Evolutionary conservation across 345 rosid species (phyloP).

Genomic region (Eucalyptus leucophloia): DNA sequence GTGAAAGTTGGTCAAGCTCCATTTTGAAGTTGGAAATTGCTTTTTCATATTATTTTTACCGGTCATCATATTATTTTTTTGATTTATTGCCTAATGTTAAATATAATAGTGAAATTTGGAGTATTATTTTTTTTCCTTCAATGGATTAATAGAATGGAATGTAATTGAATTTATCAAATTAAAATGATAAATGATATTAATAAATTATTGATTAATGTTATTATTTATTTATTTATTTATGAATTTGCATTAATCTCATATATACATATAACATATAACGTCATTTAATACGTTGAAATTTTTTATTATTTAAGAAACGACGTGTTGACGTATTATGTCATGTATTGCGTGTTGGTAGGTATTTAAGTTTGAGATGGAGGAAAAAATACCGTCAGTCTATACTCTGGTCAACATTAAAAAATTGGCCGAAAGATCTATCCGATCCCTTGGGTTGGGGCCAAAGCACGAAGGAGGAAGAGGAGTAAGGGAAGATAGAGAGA

Average conservation of each 20-base stretch:
- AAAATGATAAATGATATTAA: rapidly evolving
- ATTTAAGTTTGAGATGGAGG: not conserved
- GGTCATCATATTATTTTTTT: not conserved
- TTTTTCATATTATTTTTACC: not conserved
- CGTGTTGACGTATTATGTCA: rapidly evolving
- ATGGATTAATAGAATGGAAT: rapidly evolving
- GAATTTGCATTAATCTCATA: no score
- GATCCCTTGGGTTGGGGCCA: not conserved
- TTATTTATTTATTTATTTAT: no score
- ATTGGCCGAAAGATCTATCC: not conserved
- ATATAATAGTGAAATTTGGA: no score
- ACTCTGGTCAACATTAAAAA: not conserved
- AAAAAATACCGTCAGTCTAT: no score
- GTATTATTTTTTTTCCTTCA: no score
- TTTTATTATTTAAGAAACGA: rapidly evolving
- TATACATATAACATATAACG: no score
- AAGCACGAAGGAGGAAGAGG: not conserved
- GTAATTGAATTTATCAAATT: no score
- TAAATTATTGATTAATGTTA: rapidly evolving
- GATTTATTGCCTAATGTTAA: no score
- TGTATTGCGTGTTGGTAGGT: rapidly evolving
- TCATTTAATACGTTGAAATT: rapidly evolving
- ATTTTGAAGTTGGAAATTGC: not conserved
- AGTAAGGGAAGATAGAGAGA: not conserved
- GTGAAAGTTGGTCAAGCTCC: not conserved